phyloP scores from a whole-genome alignment of 108 stramenopile species.

The Skeletonema potamos region DNA sequence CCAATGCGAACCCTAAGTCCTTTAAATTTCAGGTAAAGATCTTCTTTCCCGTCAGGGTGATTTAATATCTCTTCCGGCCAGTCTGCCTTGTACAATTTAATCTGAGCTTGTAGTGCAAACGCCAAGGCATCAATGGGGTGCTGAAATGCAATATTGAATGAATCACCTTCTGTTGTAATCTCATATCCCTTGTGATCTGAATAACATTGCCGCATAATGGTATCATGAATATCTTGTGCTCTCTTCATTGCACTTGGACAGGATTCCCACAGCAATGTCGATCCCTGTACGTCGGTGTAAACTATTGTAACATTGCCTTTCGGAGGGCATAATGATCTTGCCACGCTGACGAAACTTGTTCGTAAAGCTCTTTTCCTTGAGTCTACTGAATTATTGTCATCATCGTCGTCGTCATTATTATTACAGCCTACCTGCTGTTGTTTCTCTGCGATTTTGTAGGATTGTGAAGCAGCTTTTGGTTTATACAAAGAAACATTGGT shows the following conservation, averaged over 20 bases:
- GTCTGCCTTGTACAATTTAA: slow-evolving; percentile 25
- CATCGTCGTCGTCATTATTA: background rate
- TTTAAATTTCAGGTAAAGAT: slow-evolving; percentile 22
- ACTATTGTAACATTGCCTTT: slow-evolving; percentile 21
- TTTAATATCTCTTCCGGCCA: slow-evolving; percentile 38
- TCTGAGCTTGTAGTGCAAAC: slow-evolving; percentile 34
- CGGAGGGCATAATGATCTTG: background rate
- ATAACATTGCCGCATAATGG: slow-evolving; percentile 17
- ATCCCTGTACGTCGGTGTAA: slow-evolving; percentile 24
- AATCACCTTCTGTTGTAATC: slow-evolving; percentile 36
- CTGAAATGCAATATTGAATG: slow-evolving; percentile 41
- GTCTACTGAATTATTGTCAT: background rate
- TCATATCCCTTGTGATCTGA: slow-evolving; percentile 37
- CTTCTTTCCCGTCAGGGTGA: slow-evolving; percentile 30
- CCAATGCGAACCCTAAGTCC: slow-evolving; percentile 31
- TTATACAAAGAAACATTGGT: background rate
- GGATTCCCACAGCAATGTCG: slow-evolving; percentile 24
- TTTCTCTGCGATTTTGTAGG: too few relatives aligned
- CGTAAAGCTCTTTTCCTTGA: background rate
- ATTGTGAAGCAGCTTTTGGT: background rate
- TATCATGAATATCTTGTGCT: slow-evolving; percentile 25
- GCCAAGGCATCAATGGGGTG: slow-evolving; percentile 38
- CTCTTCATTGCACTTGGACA: slow-evolving; percentile 17
- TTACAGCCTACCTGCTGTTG: background rate
- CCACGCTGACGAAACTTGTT: background rate